Evolutionary conservation across 371 early-diverging fungal species (phyloP), one percentile per base, ranked within the genome.

Genomic region (Rhizopus arrhizus): DNA sequence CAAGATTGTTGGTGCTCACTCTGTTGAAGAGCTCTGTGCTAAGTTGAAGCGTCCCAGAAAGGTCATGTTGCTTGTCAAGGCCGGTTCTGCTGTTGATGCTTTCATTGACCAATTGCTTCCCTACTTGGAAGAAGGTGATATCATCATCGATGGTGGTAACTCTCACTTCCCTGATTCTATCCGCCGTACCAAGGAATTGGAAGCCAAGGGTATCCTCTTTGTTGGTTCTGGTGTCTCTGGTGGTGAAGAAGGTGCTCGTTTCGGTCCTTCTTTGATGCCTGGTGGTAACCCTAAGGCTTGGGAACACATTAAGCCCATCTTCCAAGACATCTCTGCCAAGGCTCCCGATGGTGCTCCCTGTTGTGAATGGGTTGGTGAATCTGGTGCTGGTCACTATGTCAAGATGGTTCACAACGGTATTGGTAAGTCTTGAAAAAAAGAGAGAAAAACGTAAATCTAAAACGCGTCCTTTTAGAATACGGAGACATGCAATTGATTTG

Each of bases 361-460:
- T 90, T 99, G 99, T 77, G 96, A 96, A 81, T 98, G 98, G 97
- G 96, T 99, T 59, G 99, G 99, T 62, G 92, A 93, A 65, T 89
- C 92, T 49, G 99, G 99, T 46, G 92, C 99, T 36, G 99, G 99
- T 35, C 99, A 99, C 86, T 98, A 97, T 78, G 99, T 99, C 73
- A 99, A 99, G 89, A 99, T 98, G 96, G 99, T 99, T 48, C 99
- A 99, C 89, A 99, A 99, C 83, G 99, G 99, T 73, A 99, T 99
- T 69, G 78, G 72, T 72, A 74, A 61, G 73, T 62, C 8, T 5
- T n/a, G 22, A 22, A 29, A 38, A 6, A 31, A 32, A 32, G 11
- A 43, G 41, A 4, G 0, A 38, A 35, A 34, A 22, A 34, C 3
- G 0, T 3, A 29, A 16, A 13, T 15, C 46, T 33, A 22, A 46